Evolutionary conservation across 2,329 filamentous ascomycete genomes (phyloP).

Genomic region (Endoconidiophora polonica): DNA sequence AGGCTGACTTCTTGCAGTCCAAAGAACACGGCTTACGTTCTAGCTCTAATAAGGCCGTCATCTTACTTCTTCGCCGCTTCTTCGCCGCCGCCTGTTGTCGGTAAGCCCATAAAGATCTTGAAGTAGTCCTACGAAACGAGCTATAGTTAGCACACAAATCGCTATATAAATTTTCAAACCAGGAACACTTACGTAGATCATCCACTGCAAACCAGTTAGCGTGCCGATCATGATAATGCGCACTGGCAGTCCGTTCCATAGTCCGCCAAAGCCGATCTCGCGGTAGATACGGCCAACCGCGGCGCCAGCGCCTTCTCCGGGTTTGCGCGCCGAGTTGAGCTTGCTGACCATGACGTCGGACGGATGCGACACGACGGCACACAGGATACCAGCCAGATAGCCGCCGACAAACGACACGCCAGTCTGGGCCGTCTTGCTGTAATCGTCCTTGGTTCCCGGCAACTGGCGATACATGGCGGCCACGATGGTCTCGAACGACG

Average conservation of each 20-base stretch:
- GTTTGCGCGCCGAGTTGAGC: constrained; percentile 60
- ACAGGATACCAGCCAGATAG: constrained; percentile 77
- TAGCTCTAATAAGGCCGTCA: background rate
- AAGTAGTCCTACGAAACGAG: constrained; percentile 47
- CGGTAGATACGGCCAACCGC: constrained; percentile 69
- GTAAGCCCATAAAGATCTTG: constrained; percentile 79
- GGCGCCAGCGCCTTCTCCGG: constrained; percentile 61
- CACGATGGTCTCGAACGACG: constrained; percentile 79
- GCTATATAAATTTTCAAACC: background rate
- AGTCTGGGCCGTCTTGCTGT: constrained; percentile 67
- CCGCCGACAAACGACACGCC: constrained; percentile 71
- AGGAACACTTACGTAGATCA: constrained; percentile 56
- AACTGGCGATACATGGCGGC: constrained; percentile 67
- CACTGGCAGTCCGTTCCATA: constrained; percentile 82
- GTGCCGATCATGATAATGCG: constrained; percentile 79
- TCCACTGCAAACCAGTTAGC: constrained; percentile 75
- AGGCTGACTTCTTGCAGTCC: too few relatives aligned
- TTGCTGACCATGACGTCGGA: constrained; percentile 88
- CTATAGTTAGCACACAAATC: constrained; percentile 13
- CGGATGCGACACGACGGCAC: constrained; percentile 65
- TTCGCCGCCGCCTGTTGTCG: constrained; percentile 57
- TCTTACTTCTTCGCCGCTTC: constrained; percentile 26
- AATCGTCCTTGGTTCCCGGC: constrained; percentile 62
- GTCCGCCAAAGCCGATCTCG: constrained; percentile 71
- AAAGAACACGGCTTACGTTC: too few relatives aligned